Conservation (phyloP, 2,329 filamentous ascomycete genomes). For the Monosporascus sp. region DNA sequence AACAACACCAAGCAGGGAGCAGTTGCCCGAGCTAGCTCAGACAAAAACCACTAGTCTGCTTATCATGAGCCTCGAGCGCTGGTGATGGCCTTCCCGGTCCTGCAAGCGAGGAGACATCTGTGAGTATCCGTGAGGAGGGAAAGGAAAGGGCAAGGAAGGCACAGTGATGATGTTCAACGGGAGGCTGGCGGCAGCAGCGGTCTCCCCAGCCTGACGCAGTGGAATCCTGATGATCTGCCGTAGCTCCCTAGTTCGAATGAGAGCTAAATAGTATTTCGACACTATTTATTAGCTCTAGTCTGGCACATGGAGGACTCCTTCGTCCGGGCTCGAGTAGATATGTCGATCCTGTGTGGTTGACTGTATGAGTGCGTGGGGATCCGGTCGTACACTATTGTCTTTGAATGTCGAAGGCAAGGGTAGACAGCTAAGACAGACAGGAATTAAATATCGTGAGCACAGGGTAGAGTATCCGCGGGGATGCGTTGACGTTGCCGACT, state of each 20-base stretch:
- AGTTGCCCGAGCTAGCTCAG: neutral
- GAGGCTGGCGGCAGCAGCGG: neutral
- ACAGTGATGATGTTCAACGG: neutral
- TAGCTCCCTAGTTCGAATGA: neutral
- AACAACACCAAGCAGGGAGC: neutral
- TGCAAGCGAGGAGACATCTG: neutral
- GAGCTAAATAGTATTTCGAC: neutral
- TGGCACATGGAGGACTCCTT: neutral
- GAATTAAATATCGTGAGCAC: neutral
- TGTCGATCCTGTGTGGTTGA: neutral
- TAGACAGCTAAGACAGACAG: neutral
- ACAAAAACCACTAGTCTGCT: neutral
- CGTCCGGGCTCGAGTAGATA: neutral
- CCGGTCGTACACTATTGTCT: too few species aligned
- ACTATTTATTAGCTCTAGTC: neutral
- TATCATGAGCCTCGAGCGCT: neutral
- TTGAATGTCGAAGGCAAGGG: neutral
- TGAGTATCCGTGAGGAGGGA: neutral
- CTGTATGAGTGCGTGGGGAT: neutral
- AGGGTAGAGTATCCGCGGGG: too few species aligned
- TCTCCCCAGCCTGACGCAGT: neutral
- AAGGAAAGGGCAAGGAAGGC: neutral
- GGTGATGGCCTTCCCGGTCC: neutral
- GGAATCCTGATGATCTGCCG: too few species aligned
- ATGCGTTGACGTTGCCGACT: too few species aligned